phyloP scores from a whole-genome alignment of 352 stramenopile species.

The Thraustotheca clavata region DNA sequence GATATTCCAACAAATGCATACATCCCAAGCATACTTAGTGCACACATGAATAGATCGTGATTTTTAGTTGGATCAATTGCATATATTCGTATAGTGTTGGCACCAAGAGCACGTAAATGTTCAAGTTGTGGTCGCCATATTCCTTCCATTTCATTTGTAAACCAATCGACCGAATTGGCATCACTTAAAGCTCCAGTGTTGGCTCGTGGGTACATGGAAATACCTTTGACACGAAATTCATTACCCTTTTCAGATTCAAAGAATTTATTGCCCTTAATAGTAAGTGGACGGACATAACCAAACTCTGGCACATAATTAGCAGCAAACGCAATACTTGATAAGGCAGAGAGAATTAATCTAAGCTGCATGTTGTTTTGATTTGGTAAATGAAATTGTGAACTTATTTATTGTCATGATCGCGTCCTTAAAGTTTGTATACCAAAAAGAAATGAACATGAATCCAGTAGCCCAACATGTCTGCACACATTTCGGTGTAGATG shows the following conservation, averaged over 20 bases:
- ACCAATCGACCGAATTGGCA: constrained; percentile 50
- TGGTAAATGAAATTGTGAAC: too few relatives aligned
- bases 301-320: too few relatives aligned
- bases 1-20: constrained; percentile 61
- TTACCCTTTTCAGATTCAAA: constrained; percentile 58
- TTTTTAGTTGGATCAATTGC: constrained; percentile 45
- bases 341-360: too few relatives aligned
- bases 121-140: constrained; percentile 45
- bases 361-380: too few relatives aligned
- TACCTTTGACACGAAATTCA: constrained; percentile 63
- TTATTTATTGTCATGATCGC: too few relatives aligned
- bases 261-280: constrained; percentile 77
- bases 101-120: constrained; percentile 45
- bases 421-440: too few relatives aligned
- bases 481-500: too few relatives aligned
- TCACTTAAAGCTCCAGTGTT: constrained; percentile 39
- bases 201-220: constrained; percentile 60
- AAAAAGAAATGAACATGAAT: too few relatives aligned
- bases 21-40: constrained; percentile 43
- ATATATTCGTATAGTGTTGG: constrained; percentile 68
- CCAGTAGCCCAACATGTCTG: too few relatives aligned
- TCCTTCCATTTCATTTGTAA: constrained; percentile 42
- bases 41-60: constrained; percentile 76
- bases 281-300: constrained; percentile 30
- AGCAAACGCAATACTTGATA: too few relatives aligned